phyloP scores from a whole-genome alignment of 2,329 filamentous ascomycete genomes.

The Dothidotthia symphoricarpi region DNA sequence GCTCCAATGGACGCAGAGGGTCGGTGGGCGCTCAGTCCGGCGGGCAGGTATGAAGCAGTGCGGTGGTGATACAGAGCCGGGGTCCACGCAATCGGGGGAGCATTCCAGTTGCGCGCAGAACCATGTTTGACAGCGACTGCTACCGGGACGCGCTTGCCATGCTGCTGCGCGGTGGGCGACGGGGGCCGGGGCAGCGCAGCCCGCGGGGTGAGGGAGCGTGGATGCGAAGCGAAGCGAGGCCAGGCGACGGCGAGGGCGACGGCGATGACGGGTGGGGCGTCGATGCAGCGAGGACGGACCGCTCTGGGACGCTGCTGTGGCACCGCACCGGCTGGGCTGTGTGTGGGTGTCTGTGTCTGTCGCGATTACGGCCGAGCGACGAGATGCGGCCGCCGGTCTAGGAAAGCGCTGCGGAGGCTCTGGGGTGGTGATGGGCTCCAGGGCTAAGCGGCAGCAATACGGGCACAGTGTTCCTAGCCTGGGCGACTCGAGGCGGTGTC shows the following conservation, averaged over 20 bases:
- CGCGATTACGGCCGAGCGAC: neutral
- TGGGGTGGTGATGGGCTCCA: conserved; percentile 8
- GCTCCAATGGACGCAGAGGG: conserved; percentile 26
- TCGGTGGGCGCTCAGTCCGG: conserved; percentile 34
- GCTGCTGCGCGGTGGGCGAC: conserved; percentile 23
- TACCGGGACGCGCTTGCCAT: conserved; percentile 38
- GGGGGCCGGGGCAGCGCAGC: conserved; percentile 10
- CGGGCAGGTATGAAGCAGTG: conserved; percentile 42
- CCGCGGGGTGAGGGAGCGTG: conserved; percentile 2
- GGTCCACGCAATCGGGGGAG: conserved; percentile 40
- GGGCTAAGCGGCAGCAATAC: conserved; percentile 2
- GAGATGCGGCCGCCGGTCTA: conserved; percentile 22
- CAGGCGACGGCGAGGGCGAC: conserved; percentile 3
- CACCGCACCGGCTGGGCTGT: neutral
- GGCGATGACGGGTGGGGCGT: conserved; percentile 14
- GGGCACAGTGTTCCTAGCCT: no score
- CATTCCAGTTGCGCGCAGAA: conserved; percentile 33
- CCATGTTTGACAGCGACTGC: conserved; percentile 33
- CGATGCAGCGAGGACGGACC: conserved; percentile 1
- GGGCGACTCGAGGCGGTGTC: conserved; percentile 8
- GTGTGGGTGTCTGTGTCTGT: neutral
- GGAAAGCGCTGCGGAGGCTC: conserved; percentile 22
- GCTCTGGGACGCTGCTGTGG: no score
- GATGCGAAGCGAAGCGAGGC: neutral
- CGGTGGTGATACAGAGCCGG: conserved; percentile 38